These are phyloP conservation scores for Phialophora tarda DNA, from an alignment of 2,329 filamentous ascomycete genomes.

Conservation along the genomic window DNA sequence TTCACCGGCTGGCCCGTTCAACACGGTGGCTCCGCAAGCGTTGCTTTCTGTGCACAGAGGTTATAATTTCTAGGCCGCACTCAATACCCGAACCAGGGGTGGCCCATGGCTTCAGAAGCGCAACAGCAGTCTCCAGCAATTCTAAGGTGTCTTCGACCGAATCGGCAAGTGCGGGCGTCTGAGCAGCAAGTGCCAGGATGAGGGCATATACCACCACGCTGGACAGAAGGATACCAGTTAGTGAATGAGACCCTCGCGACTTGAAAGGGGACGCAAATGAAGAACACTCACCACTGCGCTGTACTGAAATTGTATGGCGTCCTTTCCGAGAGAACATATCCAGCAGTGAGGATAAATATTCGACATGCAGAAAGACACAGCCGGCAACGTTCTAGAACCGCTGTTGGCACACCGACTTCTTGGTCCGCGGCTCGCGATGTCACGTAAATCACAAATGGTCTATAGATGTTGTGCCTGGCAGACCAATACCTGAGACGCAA, in stretches of 20 bases:
- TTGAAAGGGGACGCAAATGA: background rate
- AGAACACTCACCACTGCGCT: background rate
- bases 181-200: background rate
- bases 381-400: background rate
- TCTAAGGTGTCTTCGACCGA: background rate
- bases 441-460: background rate
- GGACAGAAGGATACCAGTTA: background rate
- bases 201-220: background rate
- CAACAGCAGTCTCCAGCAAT: background rate
- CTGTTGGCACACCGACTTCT: background rate
- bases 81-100: background rate
- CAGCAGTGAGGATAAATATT: background rate
- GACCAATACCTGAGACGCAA: background rate
- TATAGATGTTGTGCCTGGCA: background rate
- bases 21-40: background rate
- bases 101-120: background rate
- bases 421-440: background rate
- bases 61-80: background rate
- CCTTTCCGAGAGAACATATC: background rate
- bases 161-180: background rate
- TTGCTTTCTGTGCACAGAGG: background rate
- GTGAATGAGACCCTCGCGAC: background rate
- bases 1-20: background rate
- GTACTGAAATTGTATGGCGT: background rate
- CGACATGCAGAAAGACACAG: background rate